Evolutionary conservation across 768 basidiomycete genomes (phyloP), one percentile per base, ranked within the genome.

Genomic region (Russula griseocarnosa): DNA sequence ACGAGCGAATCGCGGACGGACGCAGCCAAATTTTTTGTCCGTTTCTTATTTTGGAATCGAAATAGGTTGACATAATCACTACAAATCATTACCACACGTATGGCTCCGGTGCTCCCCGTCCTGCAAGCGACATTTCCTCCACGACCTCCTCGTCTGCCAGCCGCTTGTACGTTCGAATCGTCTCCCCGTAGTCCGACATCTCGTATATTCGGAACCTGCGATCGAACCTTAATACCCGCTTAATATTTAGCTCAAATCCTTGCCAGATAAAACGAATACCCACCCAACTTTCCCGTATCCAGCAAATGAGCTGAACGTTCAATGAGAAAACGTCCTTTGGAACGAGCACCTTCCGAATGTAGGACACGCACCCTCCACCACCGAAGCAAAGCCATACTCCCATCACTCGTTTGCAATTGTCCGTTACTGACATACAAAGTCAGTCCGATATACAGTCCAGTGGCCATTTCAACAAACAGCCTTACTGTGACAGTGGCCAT

Each of bases 351-450:
- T 36, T 54, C 30, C 16, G 26, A 49, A 54, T 44, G 28, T 22
- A n/a, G 26, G 49, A 4, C 11, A 77, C 84, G 74, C 70, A 88
- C 82, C 89, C 87, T 73, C 90, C 91, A 46, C 92, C 92, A 9
- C 88, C 88, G 71, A 95, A 95, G 74, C 94, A 97, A 66, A 87
- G 76, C 95, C 96, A 98, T 16, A 98, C 82, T 11, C 92, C 92
- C 62, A 86, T 82, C 20, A 93, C 81, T 18, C 94, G 83, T 69
- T 86, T 82, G 69, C 95, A 97, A 68, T 94, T 88, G 71, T 97
- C 93, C 18, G 91, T 94, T 18, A 92, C 90, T 90, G 22, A 10
- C 22, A 44, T 46, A 24, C 8, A 38, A 52, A 11, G 60, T 75
- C 52, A 72, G 70, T 53, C 58, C 20, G 66, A 28, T 46, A 30